phyloP scores from a whole-genome alignment of 805 yeast genomes.

The Saccharomyces jurei region DNA sequence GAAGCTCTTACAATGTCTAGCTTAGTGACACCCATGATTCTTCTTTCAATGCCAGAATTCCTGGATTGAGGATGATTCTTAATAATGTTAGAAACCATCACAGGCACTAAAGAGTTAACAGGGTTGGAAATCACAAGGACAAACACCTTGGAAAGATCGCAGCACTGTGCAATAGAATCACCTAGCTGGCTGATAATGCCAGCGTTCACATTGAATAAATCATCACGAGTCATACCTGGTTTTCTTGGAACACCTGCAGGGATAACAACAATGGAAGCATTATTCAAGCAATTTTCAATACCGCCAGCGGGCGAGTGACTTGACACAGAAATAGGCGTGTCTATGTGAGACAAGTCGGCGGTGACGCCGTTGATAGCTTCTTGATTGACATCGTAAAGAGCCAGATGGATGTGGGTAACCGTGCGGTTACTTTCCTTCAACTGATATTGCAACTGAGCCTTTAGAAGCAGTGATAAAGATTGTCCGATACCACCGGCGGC shows the following conservation, averaged over 20 bases:
- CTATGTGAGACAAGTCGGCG: constrained; percentile 78
- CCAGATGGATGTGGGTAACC: constrained; percentile 35
- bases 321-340: constrained; percentile 53
- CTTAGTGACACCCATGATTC: constrained; percentile 82
- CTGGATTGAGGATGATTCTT: constrained; percentile 35
- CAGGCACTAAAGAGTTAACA: constrained; percentile 87
- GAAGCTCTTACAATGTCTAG: constrained; percentile 78
- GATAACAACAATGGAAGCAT: constrained; percentile 28
- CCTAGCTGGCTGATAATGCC: constrained; percentile 69
- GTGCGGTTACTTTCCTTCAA: constrained; percentile 40
- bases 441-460: constrained; percentile 34
- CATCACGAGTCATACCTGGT: constrained; percentile 93
- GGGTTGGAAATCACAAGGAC: constrained; percentile 86
- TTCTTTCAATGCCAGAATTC: constrained; percentile 61
- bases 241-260: constrained; percentile 93
- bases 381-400: constrained; percentile 78
- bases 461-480: constrained; percentile 75
- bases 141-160: constrained; percentile 58
- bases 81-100: constrained; percentile 66
- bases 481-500: constrained; percentile 96
- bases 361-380: constrained; percentile 64
- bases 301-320: constrained; percentile 48
- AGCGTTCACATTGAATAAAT: constrained; percentile 76
- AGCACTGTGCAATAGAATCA: constrained; percentile 59
- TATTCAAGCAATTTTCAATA: constrained; percentile 22